A percentile compares a stretch with the other conserved stretches of the same genome.
Evolutionary conservation across 768 basidiomycete species (phyloP).

Genomic region (Rubroboletus pulcherrimus): DNA sequence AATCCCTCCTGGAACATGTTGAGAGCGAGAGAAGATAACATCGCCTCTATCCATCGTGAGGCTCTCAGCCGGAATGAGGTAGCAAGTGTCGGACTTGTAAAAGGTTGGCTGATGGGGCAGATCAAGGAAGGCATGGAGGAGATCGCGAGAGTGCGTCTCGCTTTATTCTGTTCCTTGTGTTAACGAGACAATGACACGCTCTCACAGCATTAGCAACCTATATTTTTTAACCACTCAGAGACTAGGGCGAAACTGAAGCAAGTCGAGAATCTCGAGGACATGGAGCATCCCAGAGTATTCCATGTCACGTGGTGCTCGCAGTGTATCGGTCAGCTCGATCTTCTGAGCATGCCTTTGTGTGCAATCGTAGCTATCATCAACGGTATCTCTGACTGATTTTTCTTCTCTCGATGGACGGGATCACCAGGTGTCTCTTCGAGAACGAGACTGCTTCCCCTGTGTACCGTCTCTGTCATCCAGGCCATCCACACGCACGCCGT

Average conservation of each 20-base stretch:
- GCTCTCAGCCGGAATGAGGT: slow-evolving; percentile 85
- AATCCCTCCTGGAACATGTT: slow-evolving; percentile 67
- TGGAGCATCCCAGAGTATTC: slow-evolving; percentile 79
- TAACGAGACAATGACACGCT: too few species aligned
- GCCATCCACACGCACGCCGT: too few species aligned
- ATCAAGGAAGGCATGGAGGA: slow-evolving; percentile 72
- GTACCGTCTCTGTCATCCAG: slow-evolving; percentile 39
- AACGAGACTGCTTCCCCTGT: slow-evolving; percentile 87
- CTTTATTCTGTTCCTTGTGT: too few species aligned
- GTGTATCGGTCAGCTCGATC: slow-evolving; percentile 85
- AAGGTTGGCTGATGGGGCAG: slow-evolving; percentile 82
- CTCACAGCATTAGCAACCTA: too few species aligned
- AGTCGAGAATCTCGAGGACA: slow-evolving; percentile 75
- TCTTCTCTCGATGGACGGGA: background rate
- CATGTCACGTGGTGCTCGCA: slow-evolving; percentile 91
- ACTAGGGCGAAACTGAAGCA: slow-evolving; percentile 76
- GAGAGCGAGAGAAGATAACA: too few species aligned
- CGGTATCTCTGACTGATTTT: slow-evolving; percentile 36
- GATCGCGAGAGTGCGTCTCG: slow-evolving; percentile 67
- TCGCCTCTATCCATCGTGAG: slow-evolving; percentile 82
- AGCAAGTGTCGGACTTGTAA: slow-evolving; percentile 87
- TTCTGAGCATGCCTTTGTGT: slow-evolving; percentile 96
- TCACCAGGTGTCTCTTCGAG: slow-evolving; percentile 75
- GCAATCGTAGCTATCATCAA: slow-evolving; percentile 95
- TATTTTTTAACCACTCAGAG: slow-evolving; percentile 51